Conservation (phyloP, 768 basidiomycete species). For the Epithele typhae region DNA sequence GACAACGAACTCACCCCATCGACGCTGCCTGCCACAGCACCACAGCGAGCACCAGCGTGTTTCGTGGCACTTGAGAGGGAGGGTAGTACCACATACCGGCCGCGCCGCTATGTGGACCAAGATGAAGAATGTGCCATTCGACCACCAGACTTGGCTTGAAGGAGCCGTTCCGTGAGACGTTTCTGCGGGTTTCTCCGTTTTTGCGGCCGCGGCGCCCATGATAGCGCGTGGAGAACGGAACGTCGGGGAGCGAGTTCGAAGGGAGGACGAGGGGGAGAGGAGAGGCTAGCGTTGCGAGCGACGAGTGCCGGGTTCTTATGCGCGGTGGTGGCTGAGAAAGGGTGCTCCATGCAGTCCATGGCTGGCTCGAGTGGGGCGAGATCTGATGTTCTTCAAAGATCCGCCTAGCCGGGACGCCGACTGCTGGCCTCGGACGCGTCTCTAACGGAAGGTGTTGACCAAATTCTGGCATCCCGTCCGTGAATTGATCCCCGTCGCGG, state of each 20-base stretch:
- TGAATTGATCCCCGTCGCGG: conserved; percentile 8
- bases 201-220: neutral
- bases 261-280: neutral
- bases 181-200: neutral
- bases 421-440: no score
- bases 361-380: no score
- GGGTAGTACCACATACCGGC: conserved; percentile 51
- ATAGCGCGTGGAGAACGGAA: no score
- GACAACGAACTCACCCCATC: conserved; percentile 50
- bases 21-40: conserved; percentile 65
- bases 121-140: conserved; percentile 54
- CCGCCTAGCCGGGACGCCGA: no score
- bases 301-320: no score
- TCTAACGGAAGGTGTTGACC: no score
- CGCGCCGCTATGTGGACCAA: conserved; percentile 53
- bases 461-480: neutral
- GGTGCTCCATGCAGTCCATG: no score
- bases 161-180: neutral
- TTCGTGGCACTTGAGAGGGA: conserved; percentile 35
- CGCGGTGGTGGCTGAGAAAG: no score
- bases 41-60: conserved; percentile 52
- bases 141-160: conserved; percentile 49
- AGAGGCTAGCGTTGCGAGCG: no score
- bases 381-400: no score
- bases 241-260: no score